Base-by-base conservation (phyloP, 495 filamentous ascomycete species). In the Oidiodendron maius region DNA sequence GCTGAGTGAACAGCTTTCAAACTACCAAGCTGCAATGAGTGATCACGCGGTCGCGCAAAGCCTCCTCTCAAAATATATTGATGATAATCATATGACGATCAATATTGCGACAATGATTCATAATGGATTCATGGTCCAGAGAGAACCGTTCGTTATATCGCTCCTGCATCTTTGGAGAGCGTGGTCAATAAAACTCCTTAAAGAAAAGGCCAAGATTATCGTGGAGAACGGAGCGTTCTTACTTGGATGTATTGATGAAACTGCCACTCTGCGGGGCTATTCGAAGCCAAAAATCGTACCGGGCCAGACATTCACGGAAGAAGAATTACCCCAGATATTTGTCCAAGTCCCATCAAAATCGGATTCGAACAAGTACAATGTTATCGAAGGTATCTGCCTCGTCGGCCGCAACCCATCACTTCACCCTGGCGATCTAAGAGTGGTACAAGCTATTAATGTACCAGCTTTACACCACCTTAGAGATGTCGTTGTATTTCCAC, bases 391-490 rank as follows among this genome's bases (percentile, higher is more conserved):
- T 0, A 57, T 87, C 11, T 97, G 93, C 59, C 64, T 95, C 21
- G 71, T 97, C 1, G 90, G 88, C 12, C 83, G 93, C 3, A 99
- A 97, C 54, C 93, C 93, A 2, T 96, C 91, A 0, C 79, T 99
- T 8, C 93, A 99, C 57, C 86, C 91, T 0, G 93, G 93, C 2
- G 93, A 97, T 62, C 80, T 97, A 28, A 83, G 93, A 15, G 83
- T 96, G 4, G 91, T 96, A 11, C 71, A 75, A 30, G 94, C 93
- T 9, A 86, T 97, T 12, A 78, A 97, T 55, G 70, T 82, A 6
- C 81, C 83, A 3, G 68, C 68, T 9, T 73, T 99, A 5, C 71
- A 74, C 26, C 84, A 95, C 56, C 74, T 96, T 4, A 76, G 77
- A 23, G 80, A 96, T 58, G 86, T 93, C 11, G 83, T 97, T 17